Conservation (phyloP, 1,139 yeast species). For the Blastobotrys proliferans region DNA sequence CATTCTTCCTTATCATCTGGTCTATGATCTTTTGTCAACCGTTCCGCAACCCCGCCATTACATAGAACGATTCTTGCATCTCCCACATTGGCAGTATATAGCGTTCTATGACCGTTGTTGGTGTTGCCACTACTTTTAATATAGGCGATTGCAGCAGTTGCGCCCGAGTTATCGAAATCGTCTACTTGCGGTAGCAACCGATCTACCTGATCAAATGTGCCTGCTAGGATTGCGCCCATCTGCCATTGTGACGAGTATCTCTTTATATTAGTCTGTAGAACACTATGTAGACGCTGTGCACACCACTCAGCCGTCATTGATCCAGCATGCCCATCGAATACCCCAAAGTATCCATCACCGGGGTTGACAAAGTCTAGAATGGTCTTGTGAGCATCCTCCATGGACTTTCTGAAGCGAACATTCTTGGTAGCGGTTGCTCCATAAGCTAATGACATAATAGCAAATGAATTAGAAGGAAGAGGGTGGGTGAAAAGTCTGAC, state of each 20-base stretch:
- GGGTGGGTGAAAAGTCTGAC: no score
- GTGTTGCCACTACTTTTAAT: constrained; percentile 8
- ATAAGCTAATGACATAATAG: no score
- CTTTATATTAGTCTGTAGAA: constrained; percentile 52
- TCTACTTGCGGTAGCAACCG: constrained; percentile 49
- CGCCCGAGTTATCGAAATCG: constrained; percentile 67
- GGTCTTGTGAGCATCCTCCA: constrained; percentile 97
- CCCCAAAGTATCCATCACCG: constrained; percentile 95
- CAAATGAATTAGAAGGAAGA: no score
- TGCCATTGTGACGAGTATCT: constrained; percentile 28
- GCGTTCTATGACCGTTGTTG: constrained; percentile 16
- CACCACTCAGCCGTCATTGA: constrained; percentile 93
- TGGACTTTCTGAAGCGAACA: constrained; percentile 70
- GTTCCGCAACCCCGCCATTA: constrained; percentile 54
- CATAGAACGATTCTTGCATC: constrained; percentile 72
- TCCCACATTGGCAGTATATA: constrained; percentile 86
- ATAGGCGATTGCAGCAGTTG: constrained; percentile 89
- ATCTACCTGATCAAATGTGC: constrained; percentile 69
- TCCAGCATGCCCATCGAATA: constrained; percentile 99
- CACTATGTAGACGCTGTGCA: constrained; percentile 73
- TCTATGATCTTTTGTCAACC: constrained; percentile 78
- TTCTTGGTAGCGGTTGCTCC: constrained; percentile 37
- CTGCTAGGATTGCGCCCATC: constrained; percentile 34
- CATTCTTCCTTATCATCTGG: constrained; percentile 65
- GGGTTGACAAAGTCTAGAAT: constrained; percentile 88